phyloP scores from a whole-genome alignment of 768 basidiomycete species.

The Pleurotus tuber-regium region DNA sequence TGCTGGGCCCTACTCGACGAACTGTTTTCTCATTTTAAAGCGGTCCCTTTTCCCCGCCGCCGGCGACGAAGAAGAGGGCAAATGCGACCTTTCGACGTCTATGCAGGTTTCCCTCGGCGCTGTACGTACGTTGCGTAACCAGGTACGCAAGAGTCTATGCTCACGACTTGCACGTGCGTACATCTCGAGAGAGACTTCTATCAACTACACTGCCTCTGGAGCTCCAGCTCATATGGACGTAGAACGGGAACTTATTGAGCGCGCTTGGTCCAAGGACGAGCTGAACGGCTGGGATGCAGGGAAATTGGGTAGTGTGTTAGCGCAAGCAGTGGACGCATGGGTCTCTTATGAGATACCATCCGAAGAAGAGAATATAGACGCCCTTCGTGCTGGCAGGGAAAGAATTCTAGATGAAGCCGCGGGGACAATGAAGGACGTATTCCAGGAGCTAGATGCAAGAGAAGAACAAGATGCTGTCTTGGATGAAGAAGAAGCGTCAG shows the following conservation, averaged over 20 bases:
- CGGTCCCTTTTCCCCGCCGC: constrained; percentile 51
- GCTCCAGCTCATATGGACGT: constrained; percentile 58
- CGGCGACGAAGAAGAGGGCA: constrained; percentile 13
- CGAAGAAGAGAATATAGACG: constrained; percentile 20
- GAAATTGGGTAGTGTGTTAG: constrained; percentile 51
- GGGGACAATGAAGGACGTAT: constrained; percentile 66
- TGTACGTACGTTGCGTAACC: constrained; percentile 58
- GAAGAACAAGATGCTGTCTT: constrained; percentile 49
- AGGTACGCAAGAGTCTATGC: constrained; percentile 59
- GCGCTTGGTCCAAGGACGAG: constrained; percentile 72
- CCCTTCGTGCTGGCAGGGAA: constrained; percentile 35
- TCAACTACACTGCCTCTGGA: constrained; percentile 57
- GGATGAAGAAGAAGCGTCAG: constrained; percentile 67
- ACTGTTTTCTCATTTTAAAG: constrained; percentile 63
- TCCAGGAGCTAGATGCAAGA: constrained; percentile 68
- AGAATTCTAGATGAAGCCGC: constrained; percentile 68
- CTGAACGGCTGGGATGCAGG: constrained; percentile 64
- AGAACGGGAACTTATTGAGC: constrained; percentile 64
- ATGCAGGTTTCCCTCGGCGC: constrained; percentile 55
- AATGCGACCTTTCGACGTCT: constrained; percentile 24
- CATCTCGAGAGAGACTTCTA: constrained; percentile 51
- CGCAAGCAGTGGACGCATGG: constrained; percentile 60
- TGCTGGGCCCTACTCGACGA: constrained; percentile 61
- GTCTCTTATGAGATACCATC: constrained; percentile 34
- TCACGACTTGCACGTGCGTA: constrained; percentile 66